phyloP scores from a whole-genome alignment of 805 yeast genomes.

The Monosporozyma aerobia region DNA sequence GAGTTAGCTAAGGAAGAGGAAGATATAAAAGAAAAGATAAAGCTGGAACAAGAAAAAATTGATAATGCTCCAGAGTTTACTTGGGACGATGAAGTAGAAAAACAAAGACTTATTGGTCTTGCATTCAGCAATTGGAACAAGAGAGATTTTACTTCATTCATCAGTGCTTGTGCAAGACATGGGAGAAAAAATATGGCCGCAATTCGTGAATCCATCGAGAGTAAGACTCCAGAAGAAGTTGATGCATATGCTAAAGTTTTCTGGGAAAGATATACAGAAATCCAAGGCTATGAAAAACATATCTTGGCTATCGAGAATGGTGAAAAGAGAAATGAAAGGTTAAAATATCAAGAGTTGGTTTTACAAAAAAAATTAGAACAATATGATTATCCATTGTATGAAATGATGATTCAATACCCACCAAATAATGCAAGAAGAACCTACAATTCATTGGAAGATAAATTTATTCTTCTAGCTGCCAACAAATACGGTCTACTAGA shows the following conservation, averaged over 20 bases:
- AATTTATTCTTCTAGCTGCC: constrained; percentile 52
- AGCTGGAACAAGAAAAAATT: constrained; percentile 43
- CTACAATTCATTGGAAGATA: constrained; percentile 61
- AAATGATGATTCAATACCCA: constrained; percentile 59
- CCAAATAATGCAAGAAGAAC: constrained; percentile 76
- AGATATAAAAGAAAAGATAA: constrained; percentile 14
- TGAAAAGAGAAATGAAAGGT: constrained; percentile 53
- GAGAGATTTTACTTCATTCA: constrained; percentile 63
- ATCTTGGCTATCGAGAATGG: constrained; percentile 63
- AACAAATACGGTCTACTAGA: constrained; percentile 56
- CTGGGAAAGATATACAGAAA: constrained; percentile 50
- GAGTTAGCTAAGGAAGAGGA: constrained; percentile 1
- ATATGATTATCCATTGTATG: constrained; percentile 51
- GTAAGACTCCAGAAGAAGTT: constrained; percentile 52
- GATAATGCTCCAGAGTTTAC: constrained; percentile 50
- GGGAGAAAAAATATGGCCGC: constrained; percentile 45
- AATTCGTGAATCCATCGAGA: constrained; percentile 48
- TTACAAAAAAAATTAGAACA: constrained; percentile 45
- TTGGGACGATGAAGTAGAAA: constrained; percentile 49
- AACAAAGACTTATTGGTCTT: constrained; percentile 42
- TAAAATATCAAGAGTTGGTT: constrained; percentile 46
- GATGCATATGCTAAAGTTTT: constrained; percentile 48
- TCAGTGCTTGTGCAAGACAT: constrained; percentile 58
- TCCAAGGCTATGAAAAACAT: constrained; percentile 67
- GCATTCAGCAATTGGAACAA: constrained; percentile 65